Conservation (phyloP, 2,329 filamentous ascomycete genomes). For the Blastomyces silverae region DNA sequence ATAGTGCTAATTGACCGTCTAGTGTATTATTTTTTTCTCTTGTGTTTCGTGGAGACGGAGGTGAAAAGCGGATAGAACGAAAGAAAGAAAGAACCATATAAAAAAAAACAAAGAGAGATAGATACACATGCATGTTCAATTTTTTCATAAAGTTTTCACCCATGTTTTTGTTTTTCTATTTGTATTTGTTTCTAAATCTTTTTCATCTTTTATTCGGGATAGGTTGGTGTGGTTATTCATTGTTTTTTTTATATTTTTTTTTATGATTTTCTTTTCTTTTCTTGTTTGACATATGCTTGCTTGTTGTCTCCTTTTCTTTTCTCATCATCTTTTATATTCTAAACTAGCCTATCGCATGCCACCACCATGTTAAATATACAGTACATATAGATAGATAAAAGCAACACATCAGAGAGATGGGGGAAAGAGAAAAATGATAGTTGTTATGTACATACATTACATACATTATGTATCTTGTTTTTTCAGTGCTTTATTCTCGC, state of each 20-base stretch:
- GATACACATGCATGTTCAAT: not conserved
- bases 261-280: not conserved
- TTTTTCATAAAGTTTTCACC: not conserved
- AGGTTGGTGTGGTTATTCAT: not conserved
- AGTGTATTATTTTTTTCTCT: not conserved
- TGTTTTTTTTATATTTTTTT: not conserved
- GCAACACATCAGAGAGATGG: not conserved
- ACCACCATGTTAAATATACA: not conserved
- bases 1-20: not conserved
- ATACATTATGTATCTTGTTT: too few species aligned
- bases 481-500: not conserved
- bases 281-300: not conserved
- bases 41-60: not conserved
- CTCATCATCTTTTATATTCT: not conserved
- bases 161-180: not conserved
- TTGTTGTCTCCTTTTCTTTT: not conserved
- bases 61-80: not conserved
- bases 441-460: slow-evolving; percentile 1
- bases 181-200: not conserved
- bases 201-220: not conserved
- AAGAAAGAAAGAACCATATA: not conserved
- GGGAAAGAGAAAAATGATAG: not conserved
- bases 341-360: not conserved
- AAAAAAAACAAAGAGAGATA: not conserved
- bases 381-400: not conserved